phyloP scores from a whole-genome alignment of 2,329 filamentous ascomycete species.

The Ophiobolus disseminans region DNA sequence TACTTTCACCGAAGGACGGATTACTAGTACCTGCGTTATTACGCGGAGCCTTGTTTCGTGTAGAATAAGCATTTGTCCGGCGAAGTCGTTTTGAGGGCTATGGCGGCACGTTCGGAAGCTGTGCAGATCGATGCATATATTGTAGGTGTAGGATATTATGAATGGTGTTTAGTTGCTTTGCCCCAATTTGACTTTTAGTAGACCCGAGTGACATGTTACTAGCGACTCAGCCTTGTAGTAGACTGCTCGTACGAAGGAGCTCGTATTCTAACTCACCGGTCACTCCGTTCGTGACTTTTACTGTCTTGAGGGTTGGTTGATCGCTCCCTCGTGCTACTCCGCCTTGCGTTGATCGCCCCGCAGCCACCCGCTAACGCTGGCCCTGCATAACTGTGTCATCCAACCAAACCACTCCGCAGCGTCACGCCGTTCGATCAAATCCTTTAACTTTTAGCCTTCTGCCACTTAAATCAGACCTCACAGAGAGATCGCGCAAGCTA shows the following conservation, averaged over 20 bases:
- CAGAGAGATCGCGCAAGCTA: not conserved
- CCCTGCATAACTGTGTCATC: not conserved
- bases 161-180: constrained; percentile 11
- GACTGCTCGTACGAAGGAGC: too few relatives aligned
- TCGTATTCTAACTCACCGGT: too few relatives aligned
- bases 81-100: constrained; percentile 15
- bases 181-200: not conserved
- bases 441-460: too few relatives aligned
- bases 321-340: too few relatives aligned
- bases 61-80: constrained; percentile 32
- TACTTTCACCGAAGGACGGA: constrained; percentile 7
- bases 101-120: constrained; percentile 4
- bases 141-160: constrained; percentile 33
- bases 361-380: not conserved
- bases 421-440: too few relatives aligned
- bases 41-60: constrained; percentile 19
- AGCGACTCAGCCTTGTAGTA: too few relatives aligned
- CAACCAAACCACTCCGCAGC: not conserved
- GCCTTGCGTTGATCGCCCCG: constrained; percentile 1
- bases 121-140: constrained; percentile 20
- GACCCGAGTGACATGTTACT: too few relatives aligned
- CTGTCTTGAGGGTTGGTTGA: too few relatives aligned
- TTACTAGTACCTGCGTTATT: constrained; percentile 13
- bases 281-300: too few relatives aligned
- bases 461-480: not conserved